Evolutionary conservation across 2,329 filamentous ascomycete species (phyloP).

Genomic region (Triangularia setosa): DNA sequence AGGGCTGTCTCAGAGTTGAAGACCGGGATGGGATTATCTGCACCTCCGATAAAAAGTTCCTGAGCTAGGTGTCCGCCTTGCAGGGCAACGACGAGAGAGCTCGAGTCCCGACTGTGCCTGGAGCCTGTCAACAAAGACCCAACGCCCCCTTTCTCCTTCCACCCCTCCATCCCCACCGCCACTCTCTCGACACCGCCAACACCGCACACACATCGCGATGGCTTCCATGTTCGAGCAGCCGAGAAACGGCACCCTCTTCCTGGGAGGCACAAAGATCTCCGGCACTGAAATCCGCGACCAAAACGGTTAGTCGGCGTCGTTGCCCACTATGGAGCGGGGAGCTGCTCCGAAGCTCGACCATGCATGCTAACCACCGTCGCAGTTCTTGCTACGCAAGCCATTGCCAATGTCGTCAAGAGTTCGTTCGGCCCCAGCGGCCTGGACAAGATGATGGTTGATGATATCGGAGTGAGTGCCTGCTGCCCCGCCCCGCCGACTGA

Average conservation of each 20-base stretch:
- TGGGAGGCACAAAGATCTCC: slow-evolving; percentile 96
- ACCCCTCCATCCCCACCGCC: slow-evolving; percentile 6
- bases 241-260: slow-evolving; percentile 91
- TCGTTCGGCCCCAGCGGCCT: slow-evolving; percentile 96
- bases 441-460: slow-evolving; percentile 99
- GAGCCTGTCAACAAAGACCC: slow-evolving; percentile 24
- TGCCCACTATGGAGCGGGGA: background rate
- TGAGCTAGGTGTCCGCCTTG: slow-evolving; percentile 22
- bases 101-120: slow-evolving; percentile 25
- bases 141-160: slow-evolving; percentile 12
- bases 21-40: slow-evolving; percentile 24
- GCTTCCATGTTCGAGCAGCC: slow-evolving; percentile 94
- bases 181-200: slow-evolving; percentile 8
- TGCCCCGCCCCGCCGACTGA: slow-evolving; percentile 11
- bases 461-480: slow-evolving; percentile 72
- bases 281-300: slow-evolving; percentile 95
- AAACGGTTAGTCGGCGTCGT: slow-evolving; percentile 59
- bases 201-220: slow-evolving; percentile 50
- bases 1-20: background rate
- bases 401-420: slow-evolving; percentile 98
- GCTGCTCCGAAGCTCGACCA: slow-evolving; percentile 6
- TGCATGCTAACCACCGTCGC: slow-evolving; percentile 24
- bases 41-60: slow-evolving; percentile 27
- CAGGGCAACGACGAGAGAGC: slow-evolving; percentile 19
- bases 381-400: slow-evolving; percentile 94